A percentile compares a stretch with the other conserved stretches of the same genome.
Evolutionary conservation across 2,329 filamentous ascomycete species (phyloP).

Genomic region (Penicillium capsulatum): DNA sequence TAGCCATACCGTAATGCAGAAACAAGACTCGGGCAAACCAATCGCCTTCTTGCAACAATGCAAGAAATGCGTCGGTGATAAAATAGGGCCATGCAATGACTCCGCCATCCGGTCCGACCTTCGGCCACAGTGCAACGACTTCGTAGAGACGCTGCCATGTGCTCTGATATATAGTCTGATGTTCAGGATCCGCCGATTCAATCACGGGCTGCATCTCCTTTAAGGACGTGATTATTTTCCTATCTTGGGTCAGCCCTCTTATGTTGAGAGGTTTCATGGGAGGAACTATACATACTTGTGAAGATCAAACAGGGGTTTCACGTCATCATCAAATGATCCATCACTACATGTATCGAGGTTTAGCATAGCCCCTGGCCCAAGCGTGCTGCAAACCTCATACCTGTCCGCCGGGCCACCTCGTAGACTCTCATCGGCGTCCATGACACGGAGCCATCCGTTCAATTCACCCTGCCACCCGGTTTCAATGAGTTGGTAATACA

Average conservation of each 20-base stretch:
- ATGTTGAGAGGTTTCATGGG: background rate
- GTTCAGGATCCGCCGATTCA: constrained; percentile 9
- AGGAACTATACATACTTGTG: constrained; percentile 14
- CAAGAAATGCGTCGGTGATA: constrained; percentile 25
- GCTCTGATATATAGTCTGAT: constrained; percentile 17
- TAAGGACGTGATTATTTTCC: constrained; percentile 26
- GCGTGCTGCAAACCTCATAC: constrained; percentile 1
- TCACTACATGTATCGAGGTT: constrained; percentile 3
- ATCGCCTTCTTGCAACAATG: constrained; percentile 26
- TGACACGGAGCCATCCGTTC: constrained; percentile 22
- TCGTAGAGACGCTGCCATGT: constrained; percentile 28
- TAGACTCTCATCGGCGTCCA: constrained; percentile 13
- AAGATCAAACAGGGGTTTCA: constrained; percentile 11
- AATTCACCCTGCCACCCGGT: constrained; percentile 23
- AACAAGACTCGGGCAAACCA: constrained; percentile 32
- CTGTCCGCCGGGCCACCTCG: background rate
- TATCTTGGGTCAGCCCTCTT: constrained; percentile 6
- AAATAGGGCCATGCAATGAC: constrained; percentile 31
- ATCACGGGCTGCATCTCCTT: constrained; percentile 17
- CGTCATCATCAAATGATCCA: constrained; percentile 1
- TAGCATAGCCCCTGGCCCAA: background rate
- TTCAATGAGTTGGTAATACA: constrained; percentile 25
- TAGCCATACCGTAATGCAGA: constrained; percentile 28
- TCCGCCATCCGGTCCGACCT: constrained; percentile 27
- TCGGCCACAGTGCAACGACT: constrained; percentile 28